Evolutionary conservation across 805 yeast species (phyloP), one percentile per base, ranked within the genome.

Genomic region (Saturnispora gosingensis): DNA sequence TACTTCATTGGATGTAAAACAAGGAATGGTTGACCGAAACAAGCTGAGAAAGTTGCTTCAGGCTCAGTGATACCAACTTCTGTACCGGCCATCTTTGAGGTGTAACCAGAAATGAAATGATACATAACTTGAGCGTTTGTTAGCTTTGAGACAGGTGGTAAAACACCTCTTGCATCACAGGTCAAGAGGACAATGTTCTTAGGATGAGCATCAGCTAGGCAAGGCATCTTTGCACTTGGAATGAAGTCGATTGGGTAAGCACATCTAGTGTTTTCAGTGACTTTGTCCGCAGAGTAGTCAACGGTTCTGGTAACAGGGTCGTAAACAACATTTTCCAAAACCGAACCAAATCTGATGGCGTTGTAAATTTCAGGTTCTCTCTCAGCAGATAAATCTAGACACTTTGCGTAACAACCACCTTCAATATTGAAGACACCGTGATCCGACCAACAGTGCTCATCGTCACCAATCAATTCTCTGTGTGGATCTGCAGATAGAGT

Each of bases 391-490:
- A 91, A 77, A 64, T 88, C 96, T 59, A 91, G 76, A 76, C 97
- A 90, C 75, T 91, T 91, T 64, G 98, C 98, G 76, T 91, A 91
- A 78, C 99, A 91, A 59, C 99, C 99, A 72, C 99, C 99, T 76
- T 91, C 99, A 65, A 91, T 90, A 81, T 93, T 93, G 83, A 91
- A 91, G 54, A 91, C 97, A 74, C 99, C 99, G 61, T 85, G 76
- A 72, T 91, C 95, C 18, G 97, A 87, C 99, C 99, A 91, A 77
- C 98, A 91, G 76, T 91, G 99, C 75, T 91, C 99, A 69, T 91
- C 99, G 70, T 91, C 99, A 70, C 99, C 99, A 67, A 91, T 91
- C 69, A 91, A 80, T 68, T 79, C 73, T 72, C 99, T 85, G 73
- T 88, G 76, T 54, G 97, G 96, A 68, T 91, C 98, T 51, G 98